Conservation (phyloP, 495 filamentous ascomycete species). For the Bombardia bombarda region DNA sequence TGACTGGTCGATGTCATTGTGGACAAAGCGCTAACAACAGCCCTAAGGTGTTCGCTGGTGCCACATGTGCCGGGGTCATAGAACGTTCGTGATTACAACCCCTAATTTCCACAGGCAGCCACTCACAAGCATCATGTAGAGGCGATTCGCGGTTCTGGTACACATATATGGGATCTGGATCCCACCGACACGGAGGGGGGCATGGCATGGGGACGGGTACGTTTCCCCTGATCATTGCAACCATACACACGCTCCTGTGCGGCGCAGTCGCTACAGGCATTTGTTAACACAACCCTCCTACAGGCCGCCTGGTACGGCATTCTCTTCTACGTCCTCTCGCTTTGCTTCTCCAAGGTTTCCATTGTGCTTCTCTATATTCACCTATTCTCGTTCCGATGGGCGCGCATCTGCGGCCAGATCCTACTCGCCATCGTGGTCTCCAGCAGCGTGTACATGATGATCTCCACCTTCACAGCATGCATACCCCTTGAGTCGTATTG, state of each 20-base stretch:
- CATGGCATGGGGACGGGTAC: constrained; percentile 20
- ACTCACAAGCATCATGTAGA: constrained; percentile 8
- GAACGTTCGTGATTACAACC: constrained; percentile 16
- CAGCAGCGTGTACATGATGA: constrained; percentile 16
- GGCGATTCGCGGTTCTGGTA: constrained; percentile 17
- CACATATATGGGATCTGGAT: constrained; percentile 23
- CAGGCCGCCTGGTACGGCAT: constrained; percentile 24
- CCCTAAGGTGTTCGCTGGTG: constrained; percentile 16
- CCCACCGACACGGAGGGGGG: constrained; percentile 9
- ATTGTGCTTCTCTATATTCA: constrained; percentile 32
- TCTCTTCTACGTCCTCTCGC: constrained; percentile 20
- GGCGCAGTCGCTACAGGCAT: too few species aligned
- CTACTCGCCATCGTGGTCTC: constrained; percentile 18
- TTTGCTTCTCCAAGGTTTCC: constrained; percentile 17
- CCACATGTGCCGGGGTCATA: constrained; percentile 13
- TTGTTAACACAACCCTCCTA: too few species aligned
- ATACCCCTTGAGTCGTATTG: constrained; percentile 24
- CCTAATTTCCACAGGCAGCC: neutral
- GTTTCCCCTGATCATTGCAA: neutral
- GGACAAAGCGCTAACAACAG: too few species aligned
- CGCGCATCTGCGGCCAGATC: constrained; percentile 20
- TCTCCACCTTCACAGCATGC: constrained; percentile 20
- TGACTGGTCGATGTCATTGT: too few species aligned
- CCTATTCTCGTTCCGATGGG: constrained; percentile 29
- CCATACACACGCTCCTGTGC: too few species aligned